Conservation (phyloP, 2,329 filamentous ascomycete species). For the Diaporthe aspalathi region DNA sequence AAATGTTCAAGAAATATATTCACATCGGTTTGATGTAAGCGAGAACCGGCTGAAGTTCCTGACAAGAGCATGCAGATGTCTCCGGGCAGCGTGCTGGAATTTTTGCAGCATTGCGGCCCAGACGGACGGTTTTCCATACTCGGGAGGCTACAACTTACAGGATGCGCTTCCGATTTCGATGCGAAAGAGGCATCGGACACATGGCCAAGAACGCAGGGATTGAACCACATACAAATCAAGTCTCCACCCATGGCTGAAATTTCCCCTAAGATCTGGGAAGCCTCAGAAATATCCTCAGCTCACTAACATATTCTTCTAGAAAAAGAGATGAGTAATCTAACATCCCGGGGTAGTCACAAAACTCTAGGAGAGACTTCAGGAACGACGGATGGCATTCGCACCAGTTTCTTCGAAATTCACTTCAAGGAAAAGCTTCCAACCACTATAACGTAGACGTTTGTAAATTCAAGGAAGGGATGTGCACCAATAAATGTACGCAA, state of each 20-base stretch:
- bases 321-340: too few species aligned
- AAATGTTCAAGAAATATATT: background rate
- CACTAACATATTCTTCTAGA: too few species aligned
- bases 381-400: too few species aligned
- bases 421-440: background rate
- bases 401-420: too few species aligned
- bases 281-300: too few species aligned
- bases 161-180: too few species aligned
- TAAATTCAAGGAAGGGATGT: background rate
- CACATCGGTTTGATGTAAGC: background rate
- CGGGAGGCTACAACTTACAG: background rate
- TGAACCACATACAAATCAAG: background rate
- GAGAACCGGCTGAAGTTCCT: background rate
- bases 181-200: background rate
- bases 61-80: background rate
- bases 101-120: background rate
- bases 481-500: background rate
- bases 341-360: too few species aligned
- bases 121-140: background rate
- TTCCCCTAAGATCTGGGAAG: too few species aligned
- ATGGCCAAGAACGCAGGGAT: background rate
- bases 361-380: too few species aligned
- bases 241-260: too few species aligned
- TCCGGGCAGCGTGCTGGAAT: background rate
- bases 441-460: background rate